Base-by-base conservation (phyloP, 768 basidiomycete species). In the Lyophyllum atratum region DNA sequence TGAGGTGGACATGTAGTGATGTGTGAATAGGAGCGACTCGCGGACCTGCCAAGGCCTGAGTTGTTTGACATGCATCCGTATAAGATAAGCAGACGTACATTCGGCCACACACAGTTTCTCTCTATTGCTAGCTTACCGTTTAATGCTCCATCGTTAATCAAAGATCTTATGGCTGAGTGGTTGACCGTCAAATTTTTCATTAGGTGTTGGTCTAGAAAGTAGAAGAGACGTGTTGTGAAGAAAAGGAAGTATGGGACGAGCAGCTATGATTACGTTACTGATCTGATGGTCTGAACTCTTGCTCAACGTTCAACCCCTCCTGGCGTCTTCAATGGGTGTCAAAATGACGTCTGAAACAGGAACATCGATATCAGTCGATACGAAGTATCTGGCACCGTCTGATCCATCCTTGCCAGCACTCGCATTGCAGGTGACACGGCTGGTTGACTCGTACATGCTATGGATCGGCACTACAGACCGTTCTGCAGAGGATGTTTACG, bases 381-480 rank as follows among this genome's bases (percentile, higher is more conserved):
- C 81, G 47, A 76, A 71, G 52, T 81, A 83, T 63, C 62, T 88
- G 56, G 67, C 77, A 26, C 72, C 85, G 7, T 70, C 75, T 33
- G 82, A 85, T 59, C 70, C 76, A 45, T 75, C 79, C 17, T 68
- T 82, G 47, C 86, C 87, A 15, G 78, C 81, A 44, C 75, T 91
- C 40, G 86, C 75, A 17, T 73, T 93, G 54, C 87, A 90, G 60
- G 74, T 88, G 58, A 92, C 85, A 44, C 73, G 73, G 58, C 70
- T 93, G 53, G 82, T 84, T 47, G 85, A 85, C 63, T 86, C 88
- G 54, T 92, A 87, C 72, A 92, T 93, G 90, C 65, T 93, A 50
- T 93, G 92, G 92, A 75, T 87, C 29, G 90, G 91, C 1, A 75
- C 71, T n/a, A 85, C 83, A 19, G 80, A 82, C 25, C 74, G 72